Conservation (phyloP, 1,284 basidiomycete species). For the Malassezia sympodialis region DNA sequence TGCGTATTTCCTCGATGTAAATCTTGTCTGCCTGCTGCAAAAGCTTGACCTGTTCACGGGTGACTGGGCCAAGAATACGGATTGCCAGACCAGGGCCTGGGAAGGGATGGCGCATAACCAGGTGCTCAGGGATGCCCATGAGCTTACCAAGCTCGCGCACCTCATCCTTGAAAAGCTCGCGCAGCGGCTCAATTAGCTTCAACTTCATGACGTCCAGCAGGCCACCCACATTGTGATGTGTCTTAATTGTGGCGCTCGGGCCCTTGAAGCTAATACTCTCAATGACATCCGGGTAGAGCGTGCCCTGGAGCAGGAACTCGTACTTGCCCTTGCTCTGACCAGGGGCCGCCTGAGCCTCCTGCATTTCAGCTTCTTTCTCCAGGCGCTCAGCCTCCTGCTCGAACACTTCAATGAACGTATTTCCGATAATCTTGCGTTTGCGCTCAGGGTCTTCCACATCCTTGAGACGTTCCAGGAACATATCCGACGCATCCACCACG, state of each 20-base stretch:
- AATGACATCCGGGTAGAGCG: slow-evolving; percentile 97
- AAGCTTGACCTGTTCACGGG: slow-evolving; percentile 79
- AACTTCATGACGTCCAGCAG: slow-evolving; percentile 95
- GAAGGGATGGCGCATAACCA: slow-evolving; percentile 97
- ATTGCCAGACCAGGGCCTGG: slow-evolving; percentile 98
- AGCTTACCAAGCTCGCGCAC: slow-evolving; percentile 85
- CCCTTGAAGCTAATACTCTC: slow-evolving; percentile 99
- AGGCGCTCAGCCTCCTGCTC: slow-evolving; percentile 84
- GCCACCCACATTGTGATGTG: slow-evolving; percentile 97
- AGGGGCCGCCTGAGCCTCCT: slow-evolving; percentile 55
- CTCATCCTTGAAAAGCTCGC: slow-evolving; percentile 99
- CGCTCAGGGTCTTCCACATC: slow-evolving; percentile 91
- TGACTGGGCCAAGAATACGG: slow-evolving; percentile 90
- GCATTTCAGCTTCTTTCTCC: slow-evolving; percentile 67
- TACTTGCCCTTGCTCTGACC: slow-evolving; percentile 60
- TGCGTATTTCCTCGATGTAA: slow-evolving; percentile 95
- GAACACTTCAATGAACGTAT: slow-evolving; percentile 97
- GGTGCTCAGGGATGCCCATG: slow-evolving; percentile 77
- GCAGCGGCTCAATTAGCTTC: slow-evolving; percentile 92
- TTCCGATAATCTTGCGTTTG: slow-evolving; percentile 97
- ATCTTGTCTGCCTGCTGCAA: slow-evolving; percentile 92
- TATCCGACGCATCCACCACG: slow-evolving; percentile 85
- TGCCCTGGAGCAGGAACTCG: slow-evolving; percentile 96
- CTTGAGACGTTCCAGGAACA: slow-evolving; percentile 79
- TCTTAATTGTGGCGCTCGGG: slow-evolving; percentile 97